Conservation (phyloP, 2,329 filamentous ascomycete species). For the Fusarium foetens region DNA sequence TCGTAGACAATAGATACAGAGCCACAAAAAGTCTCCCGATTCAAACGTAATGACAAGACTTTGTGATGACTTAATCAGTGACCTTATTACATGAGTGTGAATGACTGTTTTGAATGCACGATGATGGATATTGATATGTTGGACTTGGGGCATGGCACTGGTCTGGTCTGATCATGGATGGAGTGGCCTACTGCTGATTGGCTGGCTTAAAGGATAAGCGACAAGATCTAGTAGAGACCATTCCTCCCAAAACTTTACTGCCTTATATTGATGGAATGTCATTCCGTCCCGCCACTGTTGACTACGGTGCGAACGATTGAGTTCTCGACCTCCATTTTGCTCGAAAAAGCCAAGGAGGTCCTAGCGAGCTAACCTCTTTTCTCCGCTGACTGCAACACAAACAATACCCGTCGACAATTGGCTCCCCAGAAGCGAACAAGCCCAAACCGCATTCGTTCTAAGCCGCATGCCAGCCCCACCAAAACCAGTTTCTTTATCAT, state of each 20-base stretch:
- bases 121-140: not conserved
- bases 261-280: not conserved
- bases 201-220: not conserved
- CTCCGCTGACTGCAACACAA: not conserved
- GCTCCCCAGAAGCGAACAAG: not conserved
- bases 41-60: not conserved
- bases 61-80: accelerated
- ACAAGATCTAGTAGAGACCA: not conserved
- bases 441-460: not conserved
- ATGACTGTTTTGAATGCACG: not conserved
- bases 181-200: not conserved
- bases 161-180: not conserved
- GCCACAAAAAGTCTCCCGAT: too few species aligned
- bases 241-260: not conserved
- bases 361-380: too few species aligned
- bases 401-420: not conserved
- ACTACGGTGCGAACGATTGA: not conserved
- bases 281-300: not conserved
- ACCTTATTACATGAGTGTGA: not conserved
- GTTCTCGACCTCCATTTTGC: not conserved
- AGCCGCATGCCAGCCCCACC: not conserved
- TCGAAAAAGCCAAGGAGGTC: too few species aligned
- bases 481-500: not conserved
- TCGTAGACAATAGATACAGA: too few species aligned
- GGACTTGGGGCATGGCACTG: not conserved